Conservation (phyloP, 2,329 filamentous ascomycete genomes). For the Eurotiales sp. region DNA sequence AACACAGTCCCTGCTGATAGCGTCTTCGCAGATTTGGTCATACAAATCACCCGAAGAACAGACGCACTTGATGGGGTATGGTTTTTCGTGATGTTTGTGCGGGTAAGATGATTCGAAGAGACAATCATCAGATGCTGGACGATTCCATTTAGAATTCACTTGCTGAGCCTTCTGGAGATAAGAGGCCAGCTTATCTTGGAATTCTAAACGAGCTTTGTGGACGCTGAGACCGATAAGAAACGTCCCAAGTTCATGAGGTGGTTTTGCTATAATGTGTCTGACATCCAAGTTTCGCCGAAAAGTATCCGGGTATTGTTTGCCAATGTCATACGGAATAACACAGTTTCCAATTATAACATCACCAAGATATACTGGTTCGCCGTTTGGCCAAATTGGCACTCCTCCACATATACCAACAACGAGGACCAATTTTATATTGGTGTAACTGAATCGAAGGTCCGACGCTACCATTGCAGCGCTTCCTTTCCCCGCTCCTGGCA, state of each 20-base stretch:
- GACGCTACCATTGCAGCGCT: neutral
- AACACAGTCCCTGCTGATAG: neutral
- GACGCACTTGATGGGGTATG: neutral
- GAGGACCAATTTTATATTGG: neutral
- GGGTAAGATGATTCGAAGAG: neutral
- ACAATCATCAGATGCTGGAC: neutral
- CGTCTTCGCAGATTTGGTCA: neutral
- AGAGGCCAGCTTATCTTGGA: neutral
- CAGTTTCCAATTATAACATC: neutral
- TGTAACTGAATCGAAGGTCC: neutral
- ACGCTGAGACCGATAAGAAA: neutral
- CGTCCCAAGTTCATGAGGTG: too few relatives aligned
- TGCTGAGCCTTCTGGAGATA: neutral
- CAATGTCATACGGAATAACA: neutral
- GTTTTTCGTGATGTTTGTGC: neutral
- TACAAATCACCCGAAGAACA: neutral
- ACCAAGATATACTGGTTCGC: neutral
- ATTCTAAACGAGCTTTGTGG: neutral
- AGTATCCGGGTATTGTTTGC: neutral
- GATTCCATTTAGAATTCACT: too few relatives aligned
- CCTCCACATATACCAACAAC: conserved; percentile 4
- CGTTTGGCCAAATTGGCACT: neutral
- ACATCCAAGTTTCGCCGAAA: neutral
- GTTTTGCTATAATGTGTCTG: too few relatives aligned
- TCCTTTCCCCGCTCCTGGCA: neutral